Percentiles rank a stretch among this genome's conserved stretches.
Conservation (phyloP, 2,329 filamentous ascomycete genomes). For the Fusarium sp. region DNA sequence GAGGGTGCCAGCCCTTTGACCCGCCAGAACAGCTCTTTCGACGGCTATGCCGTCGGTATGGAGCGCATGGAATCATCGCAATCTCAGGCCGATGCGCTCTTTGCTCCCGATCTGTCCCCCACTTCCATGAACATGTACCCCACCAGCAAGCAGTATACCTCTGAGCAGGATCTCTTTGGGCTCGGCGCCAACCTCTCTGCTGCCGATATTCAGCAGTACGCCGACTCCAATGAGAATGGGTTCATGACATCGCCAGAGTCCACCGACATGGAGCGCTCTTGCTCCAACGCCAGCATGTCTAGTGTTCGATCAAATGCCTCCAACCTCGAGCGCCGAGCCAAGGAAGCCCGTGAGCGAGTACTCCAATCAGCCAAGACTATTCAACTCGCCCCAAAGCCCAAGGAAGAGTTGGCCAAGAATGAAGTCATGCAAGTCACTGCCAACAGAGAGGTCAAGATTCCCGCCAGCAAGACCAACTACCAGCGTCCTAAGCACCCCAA, state of each 20-base stretch:
- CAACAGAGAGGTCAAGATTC: slow-evolving; percentile 60
- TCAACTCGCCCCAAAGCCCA: slow-evolving; percentile 62
- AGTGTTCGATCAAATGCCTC: slow-evolving; percentile 63
- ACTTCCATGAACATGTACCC: slow-evolving; percentile 34
- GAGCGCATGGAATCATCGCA: slow-evolving; percentile 56
- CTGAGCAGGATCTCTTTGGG: slow-evolving; percentile 54
- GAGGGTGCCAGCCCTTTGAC: slow-evolving; percentile 58
- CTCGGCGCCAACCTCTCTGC: slow-evolving; percentile 55
- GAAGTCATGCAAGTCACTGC: slow-evolving; percentile 1
- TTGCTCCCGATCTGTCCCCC: slow-evolving; percentile 32
- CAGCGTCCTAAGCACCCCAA: slow-evolving; percentile 77
- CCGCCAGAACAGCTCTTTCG: slow-evolving; percentile 58
- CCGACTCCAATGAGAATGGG: slow-evolving; percentile 49
- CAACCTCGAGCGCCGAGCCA: slow-evolving; percentile 60
- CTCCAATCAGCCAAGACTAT: slow-evolving; percentile 58
- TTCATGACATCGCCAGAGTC: slow-evolving; percentile 49
- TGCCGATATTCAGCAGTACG: slow-evolving; percentile 49
- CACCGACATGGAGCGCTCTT: slow-evolving; percentile 62
- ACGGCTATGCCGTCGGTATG: slow-evolving; percentile 54
- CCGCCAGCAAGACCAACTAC: slow-evolving; percentile 60
- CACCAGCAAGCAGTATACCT: slow-evolving; percentile 50
- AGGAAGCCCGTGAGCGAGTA: slow-evolving; percentile 62
- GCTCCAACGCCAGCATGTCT: slow-evolving; percentile 58
- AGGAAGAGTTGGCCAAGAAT: slow-evolving; percentile 27
- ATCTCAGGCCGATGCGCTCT: slow-evolving; percentile 51